Evolutionary conservation across 83 land plant genomes (phyloP).

Genomic region (Picea mariana): DNA sequence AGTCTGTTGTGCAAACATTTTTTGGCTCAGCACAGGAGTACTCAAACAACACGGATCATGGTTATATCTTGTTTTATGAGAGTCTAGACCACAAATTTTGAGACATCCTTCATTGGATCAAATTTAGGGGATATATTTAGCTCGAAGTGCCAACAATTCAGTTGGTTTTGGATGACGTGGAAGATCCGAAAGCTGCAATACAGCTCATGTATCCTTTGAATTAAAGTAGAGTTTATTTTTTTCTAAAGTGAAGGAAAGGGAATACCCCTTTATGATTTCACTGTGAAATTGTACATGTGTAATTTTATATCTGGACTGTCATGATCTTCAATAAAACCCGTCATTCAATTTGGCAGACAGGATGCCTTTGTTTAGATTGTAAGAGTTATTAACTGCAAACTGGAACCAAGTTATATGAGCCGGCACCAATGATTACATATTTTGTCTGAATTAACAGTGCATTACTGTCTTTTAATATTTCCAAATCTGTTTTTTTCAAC

Average conservation of each 20-base stretch:
- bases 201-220: not conserved
- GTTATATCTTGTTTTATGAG: conserved; percentile 65
- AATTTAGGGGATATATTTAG: not conserved
- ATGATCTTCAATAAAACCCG: not conserved
- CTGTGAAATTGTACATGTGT: conserved; percentile 1
- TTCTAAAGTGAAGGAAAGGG: conserved; percentile 4
- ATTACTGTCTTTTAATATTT: no score
- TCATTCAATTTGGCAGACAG: not conserved
- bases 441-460: not conserved
- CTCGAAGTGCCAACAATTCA: not conserved
- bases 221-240: not conserved
- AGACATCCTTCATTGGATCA: not conserved
- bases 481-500: no score
- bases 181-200: not conserved
- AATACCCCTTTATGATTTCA: conserved; percentile 8
- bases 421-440: not conserved
- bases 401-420: not conserved
- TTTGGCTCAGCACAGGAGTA: conserved; percentile 69
- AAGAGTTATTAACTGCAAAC: not conserved
- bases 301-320: not conserved
- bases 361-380: conserved; percentile 4
- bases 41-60: conserved; percentile 65
- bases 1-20: conserved; percentile 57
- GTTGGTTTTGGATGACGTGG: not conserved
- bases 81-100: conserved; percentile 31